phyloP scores from a whole-genome alignment of 352 stramenopile species.

The Sclerospora graminicola region DNA sequence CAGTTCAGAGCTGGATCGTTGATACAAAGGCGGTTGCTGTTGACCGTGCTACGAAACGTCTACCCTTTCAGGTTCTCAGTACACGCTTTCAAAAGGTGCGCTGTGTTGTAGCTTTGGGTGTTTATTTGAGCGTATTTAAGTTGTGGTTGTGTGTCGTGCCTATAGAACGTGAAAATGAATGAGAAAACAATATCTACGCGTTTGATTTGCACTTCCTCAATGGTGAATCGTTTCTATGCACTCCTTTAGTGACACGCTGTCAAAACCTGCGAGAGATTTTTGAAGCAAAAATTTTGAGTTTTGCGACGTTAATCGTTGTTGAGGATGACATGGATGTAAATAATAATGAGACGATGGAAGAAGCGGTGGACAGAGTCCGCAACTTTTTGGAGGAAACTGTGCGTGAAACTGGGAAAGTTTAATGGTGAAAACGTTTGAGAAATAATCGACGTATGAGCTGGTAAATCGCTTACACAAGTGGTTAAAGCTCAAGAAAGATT shows the following conservation, averaged over 20 bases:
- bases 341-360: conserved; percentile 81
- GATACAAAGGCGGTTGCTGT: too few species aligned
- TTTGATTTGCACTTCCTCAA: conserved; percentile 99
- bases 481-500: conserved; percentile 99
- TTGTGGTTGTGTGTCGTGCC: too few species aligned
- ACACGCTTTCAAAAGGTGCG: too few species aligned
- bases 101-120: too few species aligned
- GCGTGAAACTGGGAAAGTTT: conserved; percentile 92
- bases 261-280: conserved; percentile 90
- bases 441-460: conserved; percentile 95
- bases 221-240: conserved; percentile 89
- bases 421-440: conserved; percentile 99
- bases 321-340: conserved; percentile 70
- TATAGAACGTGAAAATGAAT: too few species aligned
- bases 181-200: conserved; percentile 93
- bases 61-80: too few species aligned
- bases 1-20: too few species aligned
- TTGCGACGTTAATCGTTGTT: conserved; percentile 85
- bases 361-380: conserved; percentile 63
- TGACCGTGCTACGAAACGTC: too few species aligned
- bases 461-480: conserved; percentile 97
- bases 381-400: conserved; percentile 94
- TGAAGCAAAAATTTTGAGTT: conserved; percentile 91
- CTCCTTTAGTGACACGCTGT: conserved; percentile 86
- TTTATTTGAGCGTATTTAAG: too few species aligned